These are phyloP conservation scores for Globisporangium paddicum DNA, from an alignment of 352 stramenopile species.

Conservation along the genomic window DNA sequence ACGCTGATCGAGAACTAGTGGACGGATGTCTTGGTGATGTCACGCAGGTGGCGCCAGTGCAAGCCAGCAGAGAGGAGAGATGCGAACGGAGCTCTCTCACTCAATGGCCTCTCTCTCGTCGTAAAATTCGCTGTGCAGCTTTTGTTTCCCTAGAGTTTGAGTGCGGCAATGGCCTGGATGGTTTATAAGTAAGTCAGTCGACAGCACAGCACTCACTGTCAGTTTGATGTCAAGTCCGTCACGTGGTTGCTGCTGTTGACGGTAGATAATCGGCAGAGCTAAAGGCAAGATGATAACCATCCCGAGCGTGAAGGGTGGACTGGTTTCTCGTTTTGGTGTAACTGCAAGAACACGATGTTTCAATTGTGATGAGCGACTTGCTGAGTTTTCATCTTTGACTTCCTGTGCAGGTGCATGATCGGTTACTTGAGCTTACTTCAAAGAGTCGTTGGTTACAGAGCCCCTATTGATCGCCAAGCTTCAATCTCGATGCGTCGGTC, in stretches of 20 bases:
- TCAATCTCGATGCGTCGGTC: neutral
- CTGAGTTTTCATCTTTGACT: neutral
- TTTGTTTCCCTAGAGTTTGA: constrained; percentile 10
- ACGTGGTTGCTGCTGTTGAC: neutral
- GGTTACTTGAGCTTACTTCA: neutral
- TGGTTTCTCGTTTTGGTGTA: neutral
- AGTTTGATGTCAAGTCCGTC: neutral
- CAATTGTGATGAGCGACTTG: neutral
- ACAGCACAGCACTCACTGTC: constrained; percentile 1
- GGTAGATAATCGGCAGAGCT: neutral
- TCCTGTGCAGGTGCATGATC: neutral
- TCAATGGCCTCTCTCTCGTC: neutral
- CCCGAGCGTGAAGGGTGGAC: neutral
- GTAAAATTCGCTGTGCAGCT: constrained; percentile 1
- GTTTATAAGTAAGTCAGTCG: constrained; percentile 2
- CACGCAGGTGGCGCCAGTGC: neutral
- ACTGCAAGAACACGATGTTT: neutral
- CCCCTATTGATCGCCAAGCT: neutral
- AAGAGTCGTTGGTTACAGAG: neutral
- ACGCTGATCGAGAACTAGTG: constrained; percentile 58
- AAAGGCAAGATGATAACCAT: neutral
- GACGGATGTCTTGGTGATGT: neutral
- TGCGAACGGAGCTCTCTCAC: constrained; percentile 1
- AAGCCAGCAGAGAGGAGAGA: neutral
- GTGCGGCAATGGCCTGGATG: neutral